Conservation (phyloP, 306 rosid genomes). For the Mimosa pudica region DNA sequence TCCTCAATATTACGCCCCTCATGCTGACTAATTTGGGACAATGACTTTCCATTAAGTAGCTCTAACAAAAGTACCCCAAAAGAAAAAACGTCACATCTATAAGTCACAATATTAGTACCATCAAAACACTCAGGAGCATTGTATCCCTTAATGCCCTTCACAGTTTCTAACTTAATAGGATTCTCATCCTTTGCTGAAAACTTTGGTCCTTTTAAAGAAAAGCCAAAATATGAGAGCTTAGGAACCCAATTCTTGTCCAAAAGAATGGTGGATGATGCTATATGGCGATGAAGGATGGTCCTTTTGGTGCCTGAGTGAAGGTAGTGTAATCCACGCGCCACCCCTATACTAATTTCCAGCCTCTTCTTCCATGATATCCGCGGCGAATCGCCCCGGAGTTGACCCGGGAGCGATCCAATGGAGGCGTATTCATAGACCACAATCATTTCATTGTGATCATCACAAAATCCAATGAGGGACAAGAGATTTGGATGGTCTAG, state of each 20-base stretch:
- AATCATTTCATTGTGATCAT: slow-evolving; percentile 28
- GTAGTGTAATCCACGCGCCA: slow-evolving; percentile 25
- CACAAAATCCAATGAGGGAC: background rate
- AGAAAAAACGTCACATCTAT: slow-evolving; percentile 33
- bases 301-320: slow-evolving; percentile 41
- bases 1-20: background rate
- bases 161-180: background rate
- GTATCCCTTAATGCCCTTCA: background rate
- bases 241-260: background rate
- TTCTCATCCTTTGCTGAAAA: background rate
- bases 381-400: background rate
- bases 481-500: slow-evolving; percentile 19
- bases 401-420: slow-evolving; percentile 16
- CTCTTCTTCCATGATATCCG: background rate
- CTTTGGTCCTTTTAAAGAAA: background rate
- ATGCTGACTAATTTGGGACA: too few species aligned
- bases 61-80: slow-evolving; percentile 36
- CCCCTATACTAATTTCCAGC: background rate
- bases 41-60: slow-evolving; percentile 13
- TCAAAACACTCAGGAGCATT: background rate
- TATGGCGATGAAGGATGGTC: slow-evolving; percentile 10
- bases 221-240: background rate
- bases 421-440: slow-evolving; percentile 30
- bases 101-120: background rate
- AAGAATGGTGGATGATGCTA: background rate